A percentile compares a stretch with the other conserved stretches of the same genome.
Evolutionary conservation across 331 rosid genomes (phyloP).

Genomic region (Acacia concinna): DNA sequence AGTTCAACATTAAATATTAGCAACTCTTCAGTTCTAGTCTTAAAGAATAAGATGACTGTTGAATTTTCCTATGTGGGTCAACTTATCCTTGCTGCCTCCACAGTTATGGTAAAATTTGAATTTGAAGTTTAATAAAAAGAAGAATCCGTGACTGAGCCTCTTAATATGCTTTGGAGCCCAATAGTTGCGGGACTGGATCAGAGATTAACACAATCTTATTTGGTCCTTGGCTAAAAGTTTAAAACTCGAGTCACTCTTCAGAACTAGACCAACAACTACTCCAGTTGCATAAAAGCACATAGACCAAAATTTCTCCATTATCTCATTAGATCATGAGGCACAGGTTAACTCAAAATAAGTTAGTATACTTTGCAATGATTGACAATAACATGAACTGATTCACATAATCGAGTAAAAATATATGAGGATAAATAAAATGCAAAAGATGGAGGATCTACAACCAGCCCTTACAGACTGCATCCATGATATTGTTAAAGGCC

Average conservation of each 20-base stretch:
- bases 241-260: slow-evolving; percentile 20
- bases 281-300: slow-evolving; percentile 2
- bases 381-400: slow-evolving; percentile 6
- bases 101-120: background rate
- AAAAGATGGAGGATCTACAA: slow-evolving; percentile 17
- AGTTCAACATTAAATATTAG: background rate
- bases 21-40: slow-evolving; percentile 6
- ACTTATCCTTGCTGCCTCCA: slow-evolving; percentile 21
- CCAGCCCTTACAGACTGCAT: slow-evolving; percentile 16
- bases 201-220: slow-evolving; percentile 12
- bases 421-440: background rate
- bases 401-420: background rate
- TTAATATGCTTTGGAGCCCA: slow-evolving; percentile 1
- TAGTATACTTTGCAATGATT: background rate
- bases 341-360: slow-evolving; percentile 31
- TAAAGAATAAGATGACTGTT: background rate
- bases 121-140: slow-evolving; percentile 2
- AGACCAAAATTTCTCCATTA: slow-evolving; percentile 19
- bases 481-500: slow-evolving; percentile 17
- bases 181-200: background rate
- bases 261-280: background rate
- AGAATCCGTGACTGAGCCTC: background rate
- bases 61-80: slow-evolving; percentile 19
- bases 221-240: slow-evolving; percentile 11
- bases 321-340: slow-evolving; percentile 8